Conservation (phyloP, 176 grass and related monocot species). For the Oryza rufipogon region DNA sequence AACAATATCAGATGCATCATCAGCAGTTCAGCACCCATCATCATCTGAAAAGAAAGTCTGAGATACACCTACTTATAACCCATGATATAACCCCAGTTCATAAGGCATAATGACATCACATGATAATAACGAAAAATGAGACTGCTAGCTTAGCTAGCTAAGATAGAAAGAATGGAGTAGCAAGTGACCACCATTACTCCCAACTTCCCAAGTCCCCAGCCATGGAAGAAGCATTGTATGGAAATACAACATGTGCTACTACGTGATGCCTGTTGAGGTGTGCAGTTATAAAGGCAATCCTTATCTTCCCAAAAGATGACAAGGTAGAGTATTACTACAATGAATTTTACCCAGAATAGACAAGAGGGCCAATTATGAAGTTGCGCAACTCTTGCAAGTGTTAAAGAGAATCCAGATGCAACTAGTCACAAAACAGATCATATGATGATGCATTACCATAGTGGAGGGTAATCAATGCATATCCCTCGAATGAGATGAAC, state of each 20-base stretch:
- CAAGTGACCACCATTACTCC: no score
- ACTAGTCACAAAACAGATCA: neutral
- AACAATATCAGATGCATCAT: no score
- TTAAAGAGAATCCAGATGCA: constrained; percentile 19
- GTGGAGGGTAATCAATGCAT: neutral
- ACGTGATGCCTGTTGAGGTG: no score
- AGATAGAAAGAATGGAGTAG: no score
- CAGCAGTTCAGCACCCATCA: neutral
- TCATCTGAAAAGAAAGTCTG: neutral
- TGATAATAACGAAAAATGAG: no score
- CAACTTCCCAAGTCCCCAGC: no score
- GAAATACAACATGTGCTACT: no score
- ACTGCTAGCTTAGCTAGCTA: no score
- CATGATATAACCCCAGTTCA: neutral
- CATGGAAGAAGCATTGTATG: no score
- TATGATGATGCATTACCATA: neutral
- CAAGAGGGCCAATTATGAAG: constrained; percentile 31
- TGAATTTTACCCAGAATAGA: neutral
- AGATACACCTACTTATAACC: no score
- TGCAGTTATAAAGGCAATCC: constrained; percentile 21
- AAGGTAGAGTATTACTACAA: constrained; percentile 14
- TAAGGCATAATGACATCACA: neutral
- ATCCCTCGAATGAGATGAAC: neutral
- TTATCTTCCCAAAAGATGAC: constrained; percentile 26
- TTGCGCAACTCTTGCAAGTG: neutral